Evolutionary conservation across 78 protist genomes (phyloP), one percentile per base, ranked within the genome.

Genomic region (Anaeramoeba flamelloides): DNA sequence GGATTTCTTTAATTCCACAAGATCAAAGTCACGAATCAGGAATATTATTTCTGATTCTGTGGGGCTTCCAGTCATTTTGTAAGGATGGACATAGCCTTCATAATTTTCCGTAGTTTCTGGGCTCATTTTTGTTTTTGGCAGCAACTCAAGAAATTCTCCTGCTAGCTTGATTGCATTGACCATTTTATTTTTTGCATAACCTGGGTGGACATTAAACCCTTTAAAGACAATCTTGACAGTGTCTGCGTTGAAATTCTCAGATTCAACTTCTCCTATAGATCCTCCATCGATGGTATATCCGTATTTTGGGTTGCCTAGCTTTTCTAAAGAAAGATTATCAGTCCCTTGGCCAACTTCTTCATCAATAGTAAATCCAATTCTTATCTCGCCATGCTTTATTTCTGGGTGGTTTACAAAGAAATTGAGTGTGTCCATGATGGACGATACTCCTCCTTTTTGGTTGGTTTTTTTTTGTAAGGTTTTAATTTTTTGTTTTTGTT

Each of bases 321-420:
- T 36, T 36, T 8, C 8, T 17, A 76, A 17, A 17, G 8, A 26
- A 22, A 76, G 8, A 22, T 36, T 76, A 22, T 76, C 17, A 76
- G 78, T 76, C 12, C 78, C 78, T 37, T 17, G 38, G 17, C 78
- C 78, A 33, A 76, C 78, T 36, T 76, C 78, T 17, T 76, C 78
- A 36, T 76, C 78, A 37, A 17, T 8, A 33, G 78, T 76, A 36
- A 76, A n/a, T n/a, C n/a, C n/a, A n/a, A n/a, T n/a, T n/a, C n/a
- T n/a, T n/a, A n/a, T n/a, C n/a, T n/a, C n/a, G n/a, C n/a, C n/a
- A n/a, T n/a, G n/a, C n/a, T n/a, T n/a, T n/a, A n/a, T n/a, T n/a
- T n/a, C n/a, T n/a, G n/a, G n/a, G n/a, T n/a, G n/a, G n/a, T n/a
- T n/a, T n/a, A n/a, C n/a, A n/a, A n/a, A n/a, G n/a, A n/a, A n/a